These are phyloP conservation scores for Candida neerlandica DNA, from an alignment of 1,139 yeast genomes.

Conservation along the genomic window DNA sequence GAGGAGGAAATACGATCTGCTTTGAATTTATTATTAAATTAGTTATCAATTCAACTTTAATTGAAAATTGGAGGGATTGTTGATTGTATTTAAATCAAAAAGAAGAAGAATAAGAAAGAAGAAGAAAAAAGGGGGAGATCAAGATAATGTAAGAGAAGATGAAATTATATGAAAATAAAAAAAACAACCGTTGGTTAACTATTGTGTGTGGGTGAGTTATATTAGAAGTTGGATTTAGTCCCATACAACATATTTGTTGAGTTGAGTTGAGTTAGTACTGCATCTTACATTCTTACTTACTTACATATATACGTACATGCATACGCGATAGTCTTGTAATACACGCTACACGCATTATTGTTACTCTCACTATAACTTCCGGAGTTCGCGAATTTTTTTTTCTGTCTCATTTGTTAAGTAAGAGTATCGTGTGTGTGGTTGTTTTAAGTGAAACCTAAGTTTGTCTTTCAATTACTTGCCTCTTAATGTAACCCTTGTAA, in stretches of 20 bases:
- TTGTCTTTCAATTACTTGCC: no score
- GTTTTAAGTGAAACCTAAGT: no score
- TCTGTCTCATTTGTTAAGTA: no score
- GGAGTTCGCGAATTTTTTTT: constrained; percentile 2
- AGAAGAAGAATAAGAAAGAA: background rate
- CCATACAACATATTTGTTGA: constrained; percentile 2
- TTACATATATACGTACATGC: no score
- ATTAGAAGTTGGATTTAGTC: background rate
- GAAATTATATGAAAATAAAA: background rate
- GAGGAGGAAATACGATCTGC: no score
- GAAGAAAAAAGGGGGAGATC: background rate
- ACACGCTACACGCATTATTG: background rate
- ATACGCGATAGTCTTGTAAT: no score
- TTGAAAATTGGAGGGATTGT: background rate
- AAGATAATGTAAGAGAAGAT: no score
- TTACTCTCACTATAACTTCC: background rate
- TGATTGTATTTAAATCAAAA: constrained; percentile 2
- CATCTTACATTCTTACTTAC: background rate
- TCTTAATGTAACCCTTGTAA: no score
- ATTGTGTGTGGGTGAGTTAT: no score
- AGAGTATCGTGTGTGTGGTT: no score
- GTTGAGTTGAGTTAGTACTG: constrained; percentile 3
- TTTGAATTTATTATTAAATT: no score
- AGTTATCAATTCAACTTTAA: no score
- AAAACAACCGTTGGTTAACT: background rate